Conservation (phyloP, 73 alveolate genomes). For the Effrenium voratum region DNA sequence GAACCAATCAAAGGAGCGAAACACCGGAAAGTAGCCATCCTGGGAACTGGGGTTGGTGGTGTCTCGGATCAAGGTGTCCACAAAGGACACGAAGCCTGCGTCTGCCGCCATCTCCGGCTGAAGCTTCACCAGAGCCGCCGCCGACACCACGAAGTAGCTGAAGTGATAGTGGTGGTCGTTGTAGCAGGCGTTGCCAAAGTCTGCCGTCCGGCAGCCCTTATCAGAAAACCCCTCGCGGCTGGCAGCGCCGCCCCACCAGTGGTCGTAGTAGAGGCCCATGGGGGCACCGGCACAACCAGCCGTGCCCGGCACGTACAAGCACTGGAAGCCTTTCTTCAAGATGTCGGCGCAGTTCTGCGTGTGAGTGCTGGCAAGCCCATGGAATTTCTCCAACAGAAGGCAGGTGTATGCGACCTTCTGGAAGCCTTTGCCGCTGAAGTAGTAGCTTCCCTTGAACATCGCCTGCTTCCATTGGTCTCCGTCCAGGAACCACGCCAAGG, state of each 20-base stretch:
- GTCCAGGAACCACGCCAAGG: conserved; percentile 65
- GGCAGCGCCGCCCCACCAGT: conserved; percentile 67
- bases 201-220: conserved; percentile 63
- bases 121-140: conserved; percentile 67
- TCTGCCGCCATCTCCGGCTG: conserved; percentile 9
- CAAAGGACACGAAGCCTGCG: conserved; percentile 43
- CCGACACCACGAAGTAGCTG: conserved; percentile 78
- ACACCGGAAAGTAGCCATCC: conserved; percentile 41
- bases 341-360: conserved; percentile 41
- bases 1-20: conserved; percentile 90
- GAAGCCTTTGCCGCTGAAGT: conserved; percentile 49
- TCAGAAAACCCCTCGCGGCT: conserved; percentile 82
- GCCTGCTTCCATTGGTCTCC: conserved; percentile 51
- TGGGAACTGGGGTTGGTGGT: conserved; percentile 57
- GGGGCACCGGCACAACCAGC: conserved; percentile 76
- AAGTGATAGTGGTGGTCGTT: conserved; percentile 90
- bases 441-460: conserved; percentile 33
- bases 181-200: conserved; percentile 91
- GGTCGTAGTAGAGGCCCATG: conserved; percentile 52
- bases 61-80: conserved; percentile 85
- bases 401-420: conserved; percentile 15
- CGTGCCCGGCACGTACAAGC: conserved; percentile 11
- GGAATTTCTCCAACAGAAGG: conserved; percentile 40
- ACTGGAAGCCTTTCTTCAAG: conserved; percentile 25
- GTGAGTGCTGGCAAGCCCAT: background rate